Base-by-base conservation (phyloP, 2,329 filamentous ascomycete genomes). In the Ceratocystis harringtonii region DNA sequence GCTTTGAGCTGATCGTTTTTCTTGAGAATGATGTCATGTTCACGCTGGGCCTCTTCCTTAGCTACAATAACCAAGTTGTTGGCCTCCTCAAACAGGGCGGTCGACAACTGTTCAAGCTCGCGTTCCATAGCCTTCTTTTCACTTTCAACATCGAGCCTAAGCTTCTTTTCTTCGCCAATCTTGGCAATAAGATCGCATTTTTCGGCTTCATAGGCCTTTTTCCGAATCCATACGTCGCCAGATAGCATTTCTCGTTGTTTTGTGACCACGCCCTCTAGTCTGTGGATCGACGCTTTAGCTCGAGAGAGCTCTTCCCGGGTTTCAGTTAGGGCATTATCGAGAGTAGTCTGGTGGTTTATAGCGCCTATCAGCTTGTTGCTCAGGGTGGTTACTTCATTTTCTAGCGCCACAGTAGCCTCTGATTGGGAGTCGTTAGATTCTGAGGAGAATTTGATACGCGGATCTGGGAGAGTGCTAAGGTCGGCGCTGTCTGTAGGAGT, bases 291-390 rank as follows among this genome's bases (percentile, higher is more conserved):
- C 61, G 86, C 82, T 67, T 81, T 83, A 7, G 90, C 84, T 43
- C 82, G 75, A 65, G 95, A 90, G 60, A 97, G 78, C 72, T 97
- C 91, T 73, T 92, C 87, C 45, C 91, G 84, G 17, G 91, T 88
- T 63, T 85, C 85, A 62, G 90, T 87, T 19, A 99, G 79, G 10
- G 85, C 89, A 74, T 99, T 94, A 75, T 97, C 94, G 57, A 99
- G 81, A 25, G 83, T 86, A 6, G 92, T 96, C 75, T 96, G 92
- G 74, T 95, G 88, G 73, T 99, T 99, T 76, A 99, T 96, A 57
- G 94, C 92, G 72, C 94, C 92, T 71, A 99, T 92, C 69, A 99
- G 84, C 75, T 99, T 99, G 61, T 91, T 92, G 76, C 91, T 97
- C 41, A 99, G 79, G 5, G 89, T 85, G 6, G 92, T 89, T 32